phyloP scores from a whole-genome alignment of 495 filamentous ascomycete species.

The Aspergillus wentii region DNA sequence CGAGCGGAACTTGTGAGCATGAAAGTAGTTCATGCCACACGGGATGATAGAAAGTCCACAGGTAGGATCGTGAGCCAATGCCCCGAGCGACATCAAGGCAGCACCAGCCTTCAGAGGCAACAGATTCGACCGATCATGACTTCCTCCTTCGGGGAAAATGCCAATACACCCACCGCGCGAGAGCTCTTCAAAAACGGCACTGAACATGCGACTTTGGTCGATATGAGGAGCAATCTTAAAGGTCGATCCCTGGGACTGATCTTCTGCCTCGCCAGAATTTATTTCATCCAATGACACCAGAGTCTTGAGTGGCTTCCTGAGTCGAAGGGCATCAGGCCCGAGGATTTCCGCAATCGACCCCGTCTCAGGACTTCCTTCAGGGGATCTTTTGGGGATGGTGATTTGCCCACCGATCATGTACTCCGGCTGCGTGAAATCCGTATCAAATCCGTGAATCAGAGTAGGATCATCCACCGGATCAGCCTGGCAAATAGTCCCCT shows the following conservation, averaged over 20 bases:
- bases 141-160: constrained; percentile 97
- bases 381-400: constrained; percentile 76
- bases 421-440: constrained; percentile 72
- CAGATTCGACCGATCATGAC: constrained; percentile 90
- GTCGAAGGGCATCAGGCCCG: constrained; percentile 71
- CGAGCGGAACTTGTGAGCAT: constrained; percentile 97
- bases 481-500: constrained; percentile 84
- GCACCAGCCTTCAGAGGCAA: constrained; percentile 96
- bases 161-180: constrained; percentile 83
- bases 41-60: constrained; percentile 95
- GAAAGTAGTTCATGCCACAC: constrained; percentile 99
- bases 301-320: constrained; percentile 82
- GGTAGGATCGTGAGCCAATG: constrained; percentile 79
- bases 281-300: constrained; percentile 56
- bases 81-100: constrained; percentile 95
- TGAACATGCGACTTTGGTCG: constrained; percentile 87
- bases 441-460: constrained; percentile 77
- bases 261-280: constrained; percentile 45
- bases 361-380: constrained; percentile 72
- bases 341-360: constrained; percentile 74
- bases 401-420: constrained; percentile 77
- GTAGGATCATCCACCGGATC: constrained; percentile 80
- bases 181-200: constrained; percentile 82
- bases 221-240: constrained; percentile 92
- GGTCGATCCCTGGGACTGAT: constrained; percentile 64